Evolutionary conservation across 1,284 basidiomycete species (phyloP), one percentile per base, ranked within the genome.

Genomic region (Boletus austroedulis): DNA sequence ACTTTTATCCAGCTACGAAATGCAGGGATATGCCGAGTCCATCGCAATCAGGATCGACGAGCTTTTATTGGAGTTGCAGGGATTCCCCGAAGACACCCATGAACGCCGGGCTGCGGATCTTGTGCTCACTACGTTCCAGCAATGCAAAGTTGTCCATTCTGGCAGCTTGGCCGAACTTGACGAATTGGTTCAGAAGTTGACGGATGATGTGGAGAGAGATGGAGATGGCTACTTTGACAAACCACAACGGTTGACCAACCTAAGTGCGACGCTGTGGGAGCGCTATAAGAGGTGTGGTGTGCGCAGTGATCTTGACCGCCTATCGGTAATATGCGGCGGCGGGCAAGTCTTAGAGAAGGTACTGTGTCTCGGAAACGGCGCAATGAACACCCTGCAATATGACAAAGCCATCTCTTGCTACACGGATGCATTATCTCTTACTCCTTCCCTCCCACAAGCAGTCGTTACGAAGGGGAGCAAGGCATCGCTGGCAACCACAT

Each of bases 221-320:
- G n/a, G 19, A 15, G 26, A 28, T 17, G 26, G n/a, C 26, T 51
- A 40, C 28, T 51, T 51, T 29, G 50, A 51, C 26, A 40, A 14
- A 7, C 19, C 38, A 3, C 50, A 51, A 6, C 36, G 50, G 17
- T 34, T 61, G 31, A 28, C 52, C 6, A 64, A 58, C 28, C 36
- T 51, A 12, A 21, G 36, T 26, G 15, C 26, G 21, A 3, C 36
- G 3, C 12, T 51, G 9, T 23, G 36, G n/a, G 17, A 8, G 11
- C 38, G 36, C 3, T 51, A 36, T 5, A 12, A 21, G 24, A 3
- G 19, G 19, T n/a, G 5, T 11, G 28, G 28, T 50, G n/a, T n/a
- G n/a, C n/a, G n/a, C n/a, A n/a, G n/a, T n/a, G n/a, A n/a, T n/a
- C n/a, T n/a, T n/a, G n/a, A n/a, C n/a, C n/a, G n/a, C n/a, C n/a